These are phyloP conservation scores for Syncephalis plumigaleata DNA, from an alignment of 371 early-diverging fungal genomes.

Conservation along the genomic window DNA sequence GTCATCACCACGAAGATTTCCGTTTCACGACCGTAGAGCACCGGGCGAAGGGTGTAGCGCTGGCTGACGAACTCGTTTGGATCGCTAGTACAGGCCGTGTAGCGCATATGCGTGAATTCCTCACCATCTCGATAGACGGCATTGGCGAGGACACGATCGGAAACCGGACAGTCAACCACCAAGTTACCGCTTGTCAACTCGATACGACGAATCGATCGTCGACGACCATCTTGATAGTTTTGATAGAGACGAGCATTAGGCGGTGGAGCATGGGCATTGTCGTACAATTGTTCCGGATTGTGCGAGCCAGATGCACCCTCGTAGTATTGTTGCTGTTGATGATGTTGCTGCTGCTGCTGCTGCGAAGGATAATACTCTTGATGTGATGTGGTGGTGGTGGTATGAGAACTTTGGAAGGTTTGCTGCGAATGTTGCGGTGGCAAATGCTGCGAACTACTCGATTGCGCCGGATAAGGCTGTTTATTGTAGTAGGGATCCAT, in stretches of 20 bases:
- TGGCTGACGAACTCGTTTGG: conserved; percentile 28
- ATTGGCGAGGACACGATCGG: conserved; percentile 18
- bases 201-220: conserved; percentile 21
- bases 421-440: no score
- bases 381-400: no score
- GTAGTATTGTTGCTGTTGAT: no score
- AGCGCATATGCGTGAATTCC: conserved; percentile 50
- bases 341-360: no score
- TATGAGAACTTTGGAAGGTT: no score
- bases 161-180: conserved; percentile 28
- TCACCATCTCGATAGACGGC: conserved; percentile 18
- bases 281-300: conserved; percentile 12
- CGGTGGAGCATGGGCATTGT: conserved; percentile 18
- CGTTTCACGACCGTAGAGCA: conserved; percentile 23
- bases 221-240: conserved; percentile 29
- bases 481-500: no score
- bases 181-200: conserved; percentile 26
- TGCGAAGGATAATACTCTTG: no score
- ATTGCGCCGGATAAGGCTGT: no score
- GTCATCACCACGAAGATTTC: conserved; percentile 50
- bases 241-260: conserved; percentile 21
- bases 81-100: conserved; percentile 49
- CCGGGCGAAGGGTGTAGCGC: conserved; percentile 24
- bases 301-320: no score
- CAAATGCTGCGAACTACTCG: no score